phyloP scores from a whole-genome alignment of 1,284 basidiomycete genomes.

The Microstroma glucosiphilum region DNA sequence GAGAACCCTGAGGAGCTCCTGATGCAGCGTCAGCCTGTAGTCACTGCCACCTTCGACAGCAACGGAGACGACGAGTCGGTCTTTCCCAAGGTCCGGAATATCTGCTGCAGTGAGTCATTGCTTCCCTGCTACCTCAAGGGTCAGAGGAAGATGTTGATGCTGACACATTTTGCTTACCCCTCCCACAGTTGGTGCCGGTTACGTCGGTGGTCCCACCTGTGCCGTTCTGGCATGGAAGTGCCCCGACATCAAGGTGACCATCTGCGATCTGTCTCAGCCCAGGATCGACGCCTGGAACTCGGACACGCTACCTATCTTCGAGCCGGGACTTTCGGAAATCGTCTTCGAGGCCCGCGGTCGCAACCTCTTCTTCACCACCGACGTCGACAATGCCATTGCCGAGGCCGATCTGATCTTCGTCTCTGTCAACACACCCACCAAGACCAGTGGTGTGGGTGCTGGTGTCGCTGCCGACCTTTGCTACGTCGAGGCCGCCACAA shows the following conservation, averaged over 20 bases:
- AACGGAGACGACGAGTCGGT: neutral
- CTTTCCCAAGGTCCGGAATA: neutral
- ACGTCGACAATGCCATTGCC: constrained; percentile 84
- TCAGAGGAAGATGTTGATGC: too few relatives aligned
- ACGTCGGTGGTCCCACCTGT: constrained; percentile 74
- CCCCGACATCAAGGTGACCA: constrained; percentile 88
- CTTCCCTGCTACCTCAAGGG: too few relatives aligned
- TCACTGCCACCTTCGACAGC: too few relatives aligned
- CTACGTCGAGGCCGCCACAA: constrained; percentile 92
- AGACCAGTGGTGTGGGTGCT: constrained; percentile 93
- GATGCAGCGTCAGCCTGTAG: too few relatives aligned
- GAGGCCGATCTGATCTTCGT: constrained; percentile 75
- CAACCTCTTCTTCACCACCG: constrained; percentile 95
- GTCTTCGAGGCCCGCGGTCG: constrained; percentile 79
- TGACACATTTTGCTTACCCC: too few relatives aligned
- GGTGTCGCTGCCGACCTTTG: constrained; percentile 96
- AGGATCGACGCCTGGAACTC: constrained; percentile 95
- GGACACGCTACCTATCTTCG: constrained; percentile 75
- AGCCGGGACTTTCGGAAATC: constrained; percentile 89
- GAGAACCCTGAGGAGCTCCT: too few relatives aligned
- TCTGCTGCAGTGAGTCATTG: neutral
- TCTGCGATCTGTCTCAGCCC: constrained; percentile 91
- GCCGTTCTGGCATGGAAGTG: constrained; percentile 91
- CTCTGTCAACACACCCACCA: constrained; percentile 93
- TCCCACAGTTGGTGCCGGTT: constrained; percentile 71